Percentiles rank a stretch among this genome's conserved stretches.
Evolutionary conservation across 1,284 basidiomycete species (phyloP).

Genomic region (Laetiporus sulphureus): DNA sequence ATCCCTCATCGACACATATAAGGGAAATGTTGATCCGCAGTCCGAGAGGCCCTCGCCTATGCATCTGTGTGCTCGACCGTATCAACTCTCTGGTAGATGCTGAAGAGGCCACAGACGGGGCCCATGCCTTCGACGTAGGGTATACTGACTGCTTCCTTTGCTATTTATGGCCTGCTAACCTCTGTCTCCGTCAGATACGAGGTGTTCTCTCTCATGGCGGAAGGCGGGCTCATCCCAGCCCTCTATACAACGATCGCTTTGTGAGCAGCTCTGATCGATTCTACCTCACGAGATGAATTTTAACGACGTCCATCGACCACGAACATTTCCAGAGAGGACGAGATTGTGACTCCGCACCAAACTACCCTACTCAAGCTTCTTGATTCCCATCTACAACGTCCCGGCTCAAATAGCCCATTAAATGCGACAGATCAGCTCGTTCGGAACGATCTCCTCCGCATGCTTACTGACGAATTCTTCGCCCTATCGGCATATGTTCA

Average conservation of each 20-base stretch:
- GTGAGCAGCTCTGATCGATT: slow-evolving; percentile 29
- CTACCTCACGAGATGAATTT: no score
- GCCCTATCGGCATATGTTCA: slow-evolving; percentile 46
- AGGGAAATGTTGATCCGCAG: slow-evolving; percentile 45
- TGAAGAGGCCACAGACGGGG: slow-evolving; percentile 51
- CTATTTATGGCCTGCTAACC: background rate
- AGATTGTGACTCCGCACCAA: slow-evolving; percentile 78
- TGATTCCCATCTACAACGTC: slow-evolving; percentile 70
- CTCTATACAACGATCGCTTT: slow-evolving; percentile 30
- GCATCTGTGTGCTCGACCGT: slow-evolving; percentile 54
- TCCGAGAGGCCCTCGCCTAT: slow-evolving; percentile 52
- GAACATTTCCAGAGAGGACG: slow-evolving; percentile 43
- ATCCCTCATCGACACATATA: slow-evolving; percentile 14
- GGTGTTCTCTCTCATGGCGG: slow-evolving; percentile 33
- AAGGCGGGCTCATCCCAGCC: slow-evolving; percentile 24
- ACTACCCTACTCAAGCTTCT: slow-evolving; percentile 80
- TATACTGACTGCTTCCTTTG: slow-evolving; percentile 26
- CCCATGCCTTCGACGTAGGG: slow-evolving; percentile 72
- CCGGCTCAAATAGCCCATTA: background rate
- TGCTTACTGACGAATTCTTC: slow-evolving; percentile 49
- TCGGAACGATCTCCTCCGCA: slow-evolving; percentile 39
- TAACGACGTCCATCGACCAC: no score
- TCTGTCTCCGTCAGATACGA: slow-evolving; percentile 29
- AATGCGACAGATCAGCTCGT: slow-evolving; percentile 9
- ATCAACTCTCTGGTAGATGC: slow-evolving; percentile 62